Conservation (phyloP, 768 basidiomycete genomes). For the Ramaria sp. region DNA sequence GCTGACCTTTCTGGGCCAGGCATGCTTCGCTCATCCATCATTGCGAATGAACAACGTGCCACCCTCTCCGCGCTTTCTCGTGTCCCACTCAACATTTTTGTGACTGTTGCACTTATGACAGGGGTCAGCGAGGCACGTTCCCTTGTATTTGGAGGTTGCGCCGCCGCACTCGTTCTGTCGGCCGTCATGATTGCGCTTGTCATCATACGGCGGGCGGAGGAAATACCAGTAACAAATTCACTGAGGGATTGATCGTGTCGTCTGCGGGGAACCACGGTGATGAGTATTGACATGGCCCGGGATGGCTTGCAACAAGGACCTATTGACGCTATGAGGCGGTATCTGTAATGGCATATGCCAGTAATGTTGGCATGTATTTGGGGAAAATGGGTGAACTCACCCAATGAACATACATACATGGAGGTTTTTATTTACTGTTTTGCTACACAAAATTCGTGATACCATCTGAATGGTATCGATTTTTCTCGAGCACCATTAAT, state of each 20-base stretch:
- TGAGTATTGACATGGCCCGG: no score
- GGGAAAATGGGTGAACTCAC: no score
- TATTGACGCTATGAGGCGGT: no score
- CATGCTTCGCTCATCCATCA: conserved; percentile 55
- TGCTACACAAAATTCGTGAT: no score
- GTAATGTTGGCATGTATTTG: no score
- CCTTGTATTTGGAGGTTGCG: conserved; percentile 47
- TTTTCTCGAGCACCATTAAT: no score
- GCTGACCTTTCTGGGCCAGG: conserved; percentile 21
- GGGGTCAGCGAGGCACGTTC: conserved; percentile 57
- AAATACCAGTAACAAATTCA: not conserved
- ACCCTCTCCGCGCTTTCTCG: conserved; percentile 65
- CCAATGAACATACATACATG: no score
- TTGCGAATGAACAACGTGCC: conserved; percentile 63
- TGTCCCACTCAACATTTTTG: conserved; percentile 66
- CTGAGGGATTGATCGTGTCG: not conserved
- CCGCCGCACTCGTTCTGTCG: conserved; percentile 47
- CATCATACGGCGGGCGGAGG: conserved; percentile 16
- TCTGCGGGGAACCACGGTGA: not conserved
- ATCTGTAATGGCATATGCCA: no score
- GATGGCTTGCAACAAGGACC: no score
- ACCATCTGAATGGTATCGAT: no score
- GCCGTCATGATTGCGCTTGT: conserved; percentile 45
- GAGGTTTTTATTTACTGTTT: no score
- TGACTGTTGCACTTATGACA: conserved; percentile 56